Evolutionary conservation across 2,329 filamentous ascomycete genomes (phyloP), one percentile per base, ranked within the genome.

Genomic region (Corinectria fuckeliana): DNA sequence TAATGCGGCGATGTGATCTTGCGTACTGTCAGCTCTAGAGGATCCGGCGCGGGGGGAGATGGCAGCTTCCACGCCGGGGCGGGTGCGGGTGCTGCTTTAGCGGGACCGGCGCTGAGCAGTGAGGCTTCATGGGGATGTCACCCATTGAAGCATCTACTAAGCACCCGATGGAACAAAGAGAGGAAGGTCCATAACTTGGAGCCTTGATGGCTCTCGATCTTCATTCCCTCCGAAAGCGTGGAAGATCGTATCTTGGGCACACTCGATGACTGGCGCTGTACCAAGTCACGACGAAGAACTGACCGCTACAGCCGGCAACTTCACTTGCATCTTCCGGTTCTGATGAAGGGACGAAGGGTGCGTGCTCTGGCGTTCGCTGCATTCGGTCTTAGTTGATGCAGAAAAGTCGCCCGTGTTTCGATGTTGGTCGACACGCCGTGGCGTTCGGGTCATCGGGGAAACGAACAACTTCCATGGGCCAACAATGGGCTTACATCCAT

Each of bases 131-230:
- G 42, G 26, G 25, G 28, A 25, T 23, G 36, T 28, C 28, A 21
- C 23, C 10, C 44, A 42, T 44, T 36, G 36, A 32, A 54, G 45
- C 30, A 9, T 18, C 25, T 2, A 13, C 23, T 36, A 14, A 18
- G 20, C 21, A 20, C 20, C 10, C 39, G 6, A 18, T 16, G 48
- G 3, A 14, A 32, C 45, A 42, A 47, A 34, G 23, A 18, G 32
- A 11, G 14, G 39, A 7, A 21, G 36, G 50, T 16, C 13, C 20
- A 36, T 34, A 25, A 34, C 14, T 13, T 13, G 36, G 38, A 23
- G 44, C 18, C 56, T 25, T 55, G 56, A 55, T 59, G 56, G 56
- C n/a, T 45, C 16, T 50, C 23, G 36, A 30, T 25, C 36, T 39
- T 39, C 30, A 47, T 16, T 13, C 25, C 23, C 16, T n/a, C 4